Conservation (phyloP, 2,329 filamentous ascomycete species). For the Pseudohalonectria lignicola region DNA sequence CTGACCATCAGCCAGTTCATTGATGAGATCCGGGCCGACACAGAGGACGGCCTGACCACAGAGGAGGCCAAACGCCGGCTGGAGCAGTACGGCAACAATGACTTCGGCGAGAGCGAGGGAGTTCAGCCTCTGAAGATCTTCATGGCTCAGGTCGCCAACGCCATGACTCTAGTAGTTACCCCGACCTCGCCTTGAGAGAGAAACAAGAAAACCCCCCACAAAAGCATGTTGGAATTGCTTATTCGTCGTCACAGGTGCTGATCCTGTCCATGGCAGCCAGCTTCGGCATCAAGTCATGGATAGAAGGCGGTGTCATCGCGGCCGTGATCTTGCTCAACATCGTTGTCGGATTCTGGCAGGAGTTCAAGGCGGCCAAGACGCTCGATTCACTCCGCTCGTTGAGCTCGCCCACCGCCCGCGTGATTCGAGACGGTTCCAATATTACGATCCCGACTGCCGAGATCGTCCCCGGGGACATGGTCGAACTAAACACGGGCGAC, state of each 20-base stretch:
- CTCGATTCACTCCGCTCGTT: constrained; percentile 38
- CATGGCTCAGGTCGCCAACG: constrained; percentile 47
- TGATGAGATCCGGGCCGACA: constrained; percentile 37
- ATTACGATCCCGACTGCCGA: constrained; percentile 38
- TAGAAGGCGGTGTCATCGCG: constrained; percentile 41
- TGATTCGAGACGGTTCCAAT: constrained; percentile 36
- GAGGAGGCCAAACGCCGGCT: constrained; percentile 36
- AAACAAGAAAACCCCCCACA: constrained; percentile 1
- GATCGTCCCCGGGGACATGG: constrained; percentile 45
- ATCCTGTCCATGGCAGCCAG: constrained; percentile 38
- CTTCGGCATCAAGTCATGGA: constrained; percentile 38
- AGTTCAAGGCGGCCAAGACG: constrained; percentile 40
- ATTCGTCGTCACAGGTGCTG: constrained; percentile 18
- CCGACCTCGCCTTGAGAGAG: constrained; percentile 3
- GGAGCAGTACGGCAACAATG: constrained; percentile 42
- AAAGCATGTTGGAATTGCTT: constrained; percentile 2
- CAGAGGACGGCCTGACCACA: constrained; percentile 39
- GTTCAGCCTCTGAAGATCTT: constrained; percentile 46
- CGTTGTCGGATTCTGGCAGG: constrained; percentile 41
- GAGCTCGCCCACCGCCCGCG: constrained; percentile 35
- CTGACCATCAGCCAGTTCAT: constrained; percentile 40
- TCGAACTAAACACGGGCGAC: constrained; percentile 39
- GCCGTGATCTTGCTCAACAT: constrained; percentile 41
- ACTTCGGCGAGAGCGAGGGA: constrained; percentile 40
- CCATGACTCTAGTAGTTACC: constrained; percentile 44